Conservation (phyloP, 2,329 filamentous ascomycete genomes). For the Curvularia eragrostidis region DNA sequence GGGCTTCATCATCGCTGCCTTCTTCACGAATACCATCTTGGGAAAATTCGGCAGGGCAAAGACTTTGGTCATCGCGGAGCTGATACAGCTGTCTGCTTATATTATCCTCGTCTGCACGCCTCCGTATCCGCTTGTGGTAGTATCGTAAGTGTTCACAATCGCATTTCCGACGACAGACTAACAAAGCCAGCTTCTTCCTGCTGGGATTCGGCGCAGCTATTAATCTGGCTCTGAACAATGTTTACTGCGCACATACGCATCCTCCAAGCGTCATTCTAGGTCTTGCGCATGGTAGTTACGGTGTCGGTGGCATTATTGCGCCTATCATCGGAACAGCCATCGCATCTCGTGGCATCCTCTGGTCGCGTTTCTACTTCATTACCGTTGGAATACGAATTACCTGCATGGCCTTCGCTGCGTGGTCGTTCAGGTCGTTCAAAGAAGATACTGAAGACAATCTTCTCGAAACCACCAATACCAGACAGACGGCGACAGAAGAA, state of each 20-base stretch:
- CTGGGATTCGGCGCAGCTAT: constrained; percentile 62
- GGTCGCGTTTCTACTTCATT: constrained; percentile 77
- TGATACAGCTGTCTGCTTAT: constrained; percentile 66
- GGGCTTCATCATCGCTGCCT: constrained; percentile 77
- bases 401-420: constrained; percentile 66
- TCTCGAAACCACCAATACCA: constrained; percentile 54
- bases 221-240: constrained; percentile 63
- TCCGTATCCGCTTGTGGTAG: constrained; percentile 72
- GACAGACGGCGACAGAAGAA: constrained; percentile 42
- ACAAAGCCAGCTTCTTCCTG: constrained; percentile 66
- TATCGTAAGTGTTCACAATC: constrained; percentile 46
- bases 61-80: constrained; percentile 65
- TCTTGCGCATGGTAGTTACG: constrained; percentile 69
- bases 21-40: constrained; percentile 70
- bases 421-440: constrained; percentile 75
- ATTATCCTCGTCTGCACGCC: constrained; percentile 70
- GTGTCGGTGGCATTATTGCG: constrained; percentile 61
- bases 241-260: constrained; percentile 62
- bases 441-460: constrained; percentile 60
- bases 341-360: constrained; percentile 66
- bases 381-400: constrained; percentile 64
- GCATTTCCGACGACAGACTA: constrained; percentile 7
- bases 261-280: constrained; percentile 63
- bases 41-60: constrained; percentile 69
- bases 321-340: constrained; percentile 79